A percentile compares a stretch with the other conserved stretches of the same genome.
Conservation (phyloP, 1,284 basidiomycete genomes). For the Rhodotorula sp. region DNA sequence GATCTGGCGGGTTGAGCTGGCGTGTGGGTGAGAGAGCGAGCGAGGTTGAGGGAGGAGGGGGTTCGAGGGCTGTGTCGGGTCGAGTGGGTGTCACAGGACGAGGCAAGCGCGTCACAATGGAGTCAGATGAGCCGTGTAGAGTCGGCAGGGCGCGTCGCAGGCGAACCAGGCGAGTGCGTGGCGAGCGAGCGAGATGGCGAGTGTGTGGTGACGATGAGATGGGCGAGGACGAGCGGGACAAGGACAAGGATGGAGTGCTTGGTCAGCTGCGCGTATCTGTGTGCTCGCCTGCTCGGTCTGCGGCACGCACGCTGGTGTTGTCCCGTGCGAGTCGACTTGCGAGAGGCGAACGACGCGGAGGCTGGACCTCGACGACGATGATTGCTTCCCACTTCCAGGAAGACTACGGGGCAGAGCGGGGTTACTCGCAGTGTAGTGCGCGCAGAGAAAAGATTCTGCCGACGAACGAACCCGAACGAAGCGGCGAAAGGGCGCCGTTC, state of each 20-base stretch:
- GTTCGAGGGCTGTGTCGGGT: background rate
- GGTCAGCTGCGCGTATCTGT: too few species aligned
- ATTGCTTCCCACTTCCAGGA: too few species aligned
- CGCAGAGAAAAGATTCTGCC: too few species aligned
- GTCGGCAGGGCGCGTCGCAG: background rate
- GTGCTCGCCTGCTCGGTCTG: too few species aligned
- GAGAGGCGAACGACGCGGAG: too few species aligned
- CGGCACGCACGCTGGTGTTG: too few species aligned
- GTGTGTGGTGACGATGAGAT: background rate
- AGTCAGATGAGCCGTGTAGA: background rate
- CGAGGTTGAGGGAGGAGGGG: background rate
- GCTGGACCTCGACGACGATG: too few species aligned
- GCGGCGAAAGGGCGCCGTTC: too few species aligned
- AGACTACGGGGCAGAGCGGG: too few species aligned
- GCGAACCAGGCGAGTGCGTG: background rate
- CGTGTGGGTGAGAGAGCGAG: background rate
- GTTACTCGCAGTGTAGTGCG: too few species aligned
- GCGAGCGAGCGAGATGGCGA: background rate
- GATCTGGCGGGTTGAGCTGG: background rate
- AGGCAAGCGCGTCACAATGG: background rate
- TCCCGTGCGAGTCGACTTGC: too few species aligned
- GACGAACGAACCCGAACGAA: too few species aligned
- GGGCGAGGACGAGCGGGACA: background rate
- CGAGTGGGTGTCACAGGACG: background rate
- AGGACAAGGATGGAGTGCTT: background rate